phyloP scores from a whole-genome alignment of 2,329 filamentous ascomycete species.

The Sporothrix humicola region DNA sequence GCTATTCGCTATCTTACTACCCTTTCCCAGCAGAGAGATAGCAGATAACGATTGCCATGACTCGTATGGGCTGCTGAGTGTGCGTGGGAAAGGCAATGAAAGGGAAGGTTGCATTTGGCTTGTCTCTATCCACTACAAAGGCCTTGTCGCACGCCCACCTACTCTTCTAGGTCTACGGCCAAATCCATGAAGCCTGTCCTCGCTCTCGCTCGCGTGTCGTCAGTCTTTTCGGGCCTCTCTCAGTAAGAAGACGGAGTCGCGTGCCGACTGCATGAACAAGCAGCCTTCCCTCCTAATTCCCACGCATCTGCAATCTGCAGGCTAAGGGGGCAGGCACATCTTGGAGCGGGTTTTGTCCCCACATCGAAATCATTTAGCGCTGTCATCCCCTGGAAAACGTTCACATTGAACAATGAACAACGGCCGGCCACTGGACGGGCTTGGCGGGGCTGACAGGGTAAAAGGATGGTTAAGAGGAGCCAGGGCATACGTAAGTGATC shows the following conservation, averaged over 20 bases:
- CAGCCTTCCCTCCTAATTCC: not conserved
- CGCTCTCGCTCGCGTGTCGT: not conserved
- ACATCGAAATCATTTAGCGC: slow-evolving; percentile 19
- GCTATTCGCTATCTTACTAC: not conserved
- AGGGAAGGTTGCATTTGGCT: not conserved
- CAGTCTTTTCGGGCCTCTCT: not conserved
- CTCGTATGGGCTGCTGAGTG: not conserved
- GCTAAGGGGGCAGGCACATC: not conserved
- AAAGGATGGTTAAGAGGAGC: slow-evolving; percentile 7
- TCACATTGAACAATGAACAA: too few relatives aligned
- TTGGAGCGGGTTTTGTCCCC: not conserved
- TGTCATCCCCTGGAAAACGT: not conserved
- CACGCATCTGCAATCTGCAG: not conserved
- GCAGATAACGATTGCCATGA: slow-evolving; percentile 8
- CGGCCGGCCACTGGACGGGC: not conserved
- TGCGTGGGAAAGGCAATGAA: not conserved
- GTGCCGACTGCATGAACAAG: slow-evolving; percentile 21
- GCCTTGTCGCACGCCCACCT: slow-evolving; percentile 24
- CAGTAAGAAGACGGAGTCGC: not conserved
- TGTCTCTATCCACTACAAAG: not conserved
- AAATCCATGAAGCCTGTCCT: not conserved
- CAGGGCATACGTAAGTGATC: slow-evolving; percentile 32
- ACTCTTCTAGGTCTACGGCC: slow-evolving; percentile 24
- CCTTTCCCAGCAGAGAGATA: slow-evolving; percentile 15
- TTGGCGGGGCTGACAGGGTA: not conserved